Conservation (phyloP, 2,329 filamentous ascomycete species). For the Camptophora hylomeconis region DNA sequence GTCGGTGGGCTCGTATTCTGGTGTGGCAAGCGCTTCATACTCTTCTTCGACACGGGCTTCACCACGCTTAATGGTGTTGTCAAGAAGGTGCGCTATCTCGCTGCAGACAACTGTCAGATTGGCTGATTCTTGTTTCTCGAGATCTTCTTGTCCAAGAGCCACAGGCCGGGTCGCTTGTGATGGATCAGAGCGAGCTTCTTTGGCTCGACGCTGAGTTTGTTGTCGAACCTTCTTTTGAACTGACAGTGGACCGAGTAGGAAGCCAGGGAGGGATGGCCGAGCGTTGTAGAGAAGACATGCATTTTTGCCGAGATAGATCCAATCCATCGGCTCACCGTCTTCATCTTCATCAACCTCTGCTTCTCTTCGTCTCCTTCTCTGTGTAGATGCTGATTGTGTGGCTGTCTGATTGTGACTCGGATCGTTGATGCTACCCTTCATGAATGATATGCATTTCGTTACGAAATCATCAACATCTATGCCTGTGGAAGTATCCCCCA, state of each 20-base stretch:
- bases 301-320: conserved; percentile 67
- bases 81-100: conserved; percentile 55
- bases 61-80: conserved; percentile 27
- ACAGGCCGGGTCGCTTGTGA: conserved; percentile 61
- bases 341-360: conserved; percentile 51
- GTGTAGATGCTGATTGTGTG: conserved; percentile 19
- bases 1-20: conserved; percentile 21
- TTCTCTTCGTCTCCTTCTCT: conserved; percentile 32
- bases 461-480: conserved; percentile 87
- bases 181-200: conserved; percentile 54
- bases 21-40: conserved; percentile 13
- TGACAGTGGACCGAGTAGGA: conserved; percentile 77
- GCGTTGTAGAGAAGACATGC: conserved; percentile 61
- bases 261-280: conserved; percentile 66
- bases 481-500: conserved; percentile 60
- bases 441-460: conserved; percentile 76
- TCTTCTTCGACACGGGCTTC: conserved; percentile 35
- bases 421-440: conserved; percentile 44
- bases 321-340: conserved; percentile 68
- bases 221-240: conserved; percentile 73
- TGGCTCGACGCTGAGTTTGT: conserved; percentile 55
- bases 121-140: conserved; percentile 62
- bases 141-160: conserved; percentile 60
- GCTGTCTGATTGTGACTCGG: conserved; percentile 27
- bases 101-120: conserved; percentile 67